A percentile compares a stretch with the other conserved stretches of the same genome.
These are phyloP conservation scores for Populus tomentosa DNA, from an alignment of 441 rosid genomes.

Conservation along the genomic window DNA sequence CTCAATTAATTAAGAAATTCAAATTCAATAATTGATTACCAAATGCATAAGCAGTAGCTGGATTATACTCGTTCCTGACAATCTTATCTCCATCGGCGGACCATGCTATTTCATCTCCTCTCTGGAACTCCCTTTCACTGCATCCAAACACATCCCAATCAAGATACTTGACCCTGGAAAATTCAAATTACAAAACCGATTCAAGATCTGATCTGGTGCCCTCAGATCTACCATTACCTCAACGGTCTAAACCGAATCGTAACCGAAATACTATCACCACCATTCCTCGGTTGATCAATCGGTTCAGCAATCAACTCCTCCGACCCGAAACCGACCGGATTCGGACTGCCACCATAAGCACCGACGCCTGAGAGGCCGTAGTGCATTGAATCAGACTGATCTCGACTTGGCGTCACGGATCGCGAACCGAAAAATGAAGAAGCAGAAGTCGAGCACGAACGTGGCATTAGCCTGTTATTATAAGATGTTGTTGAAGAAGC, in stretches of 20 bases:
- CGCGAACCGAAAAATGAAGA: constrained; percentile 56
- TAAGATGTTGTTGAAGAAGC: constrained; percentile 65
- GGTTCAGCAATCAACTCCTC: constrained; percentile 60
- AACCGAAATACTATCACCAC: constrained; percentile 95
- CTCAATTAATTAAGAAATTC: not conserved
- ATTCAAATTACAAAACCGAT: constrained; percentile 4
- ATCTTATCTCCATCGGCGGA: constrained; percentile 89
- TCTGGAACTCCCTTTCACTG: constrained; percentile 91
- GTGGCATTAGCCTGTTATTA: constrained; percentile 63
- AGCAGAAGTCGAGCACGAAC: constrained; percentile 72
- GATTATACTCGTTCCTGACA: constrained; percentile 86
- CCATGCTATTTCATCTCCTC: constrained; percentile 98
- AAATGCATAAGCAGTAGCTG: constrained; percentile 81
- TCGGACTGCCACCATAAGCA: constrained; percentile 16
- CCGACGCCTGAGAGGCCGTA: constrained; percentile 28
- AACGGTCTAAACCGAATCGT: constrained; percentile 95
- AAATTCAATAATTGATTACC: constrained; percentile 41
- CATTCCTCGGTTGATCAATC: constrained; percentile 50
- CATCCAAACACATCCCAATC: constrained; percentile 26
- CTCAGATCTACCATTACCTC: constrained; percentile 86
- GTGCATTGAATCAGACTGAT: constrained; percentile 51
- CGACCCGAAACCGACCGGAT: constrained; percentile 53
- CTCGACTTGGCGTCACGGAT: constrained; percentile 72
- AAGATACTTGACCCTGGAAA: not conserved
- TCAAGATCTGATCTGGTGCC: constrained; percentile 47